Base-by-base conservation (phyloP, 208 protist species). In the Acanthamoeba healyi region DNA sequence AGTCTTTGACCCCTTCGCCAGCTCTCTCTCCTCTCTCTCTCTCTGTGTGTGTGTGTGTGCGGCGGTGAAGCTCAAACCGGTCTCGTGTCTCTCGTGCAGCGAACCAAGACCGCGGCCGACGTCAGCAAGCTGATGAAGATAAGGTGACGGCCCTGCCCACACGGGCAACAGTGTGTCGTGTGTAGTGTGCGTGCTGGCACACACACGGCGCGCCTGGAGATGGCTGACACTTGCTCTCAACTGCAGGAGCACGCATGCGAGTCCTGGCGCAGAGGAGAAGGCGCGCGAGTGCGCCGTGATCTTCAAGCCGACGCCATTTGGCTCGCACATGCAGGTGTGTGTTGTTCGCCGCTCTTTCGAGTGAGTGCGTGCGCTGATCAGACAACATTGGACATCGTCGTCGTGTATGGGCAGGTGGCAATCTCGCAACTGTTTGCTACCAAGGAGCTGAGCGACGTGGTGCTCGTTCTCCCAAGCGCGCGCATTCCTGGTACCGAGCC, bases 361-460 rank as follows among this genome's bases (percentile, higher is more conserved):
- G 49, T 19, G 49, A 14, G 49, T 51, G 49, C 0, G 10, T 24
- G 49, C 29, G 29, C 29, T 36, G 22, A n/a, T n/a, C n/a, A n/a
- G n/a, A n/a, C n/a, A n/a, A n/a, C n/a, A n/a, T n/a, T n/a, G n/a
- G n/a, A n/a, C n/a, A n/a, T n/a, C n/a, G n/a, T 19, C 51, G 34
- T 72, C 29, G 29, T 70, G 19, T 81, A 5, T 26, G n/a, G 6
- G 0, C 29, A 84, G 74, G 74, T 51, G 26, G 74, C 74, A 36
- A 51, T 84, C 26, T 42, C 77, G 46, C 40, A 61, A n/a, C 77
- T 87, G 34, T 58, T 61, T 19, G 26, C 40, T 0, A 61, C 44
- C 77, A 58, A 87, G 34, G 44, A n/a, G 77, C 77, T 87, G n/a
- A 87, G 77, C 32, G 77, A 87, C 32, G 32, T 87, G n/a, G 46